phyloP scores from a whole-genome alignment of 2,329 filamentous ascomycete genomes.

The Myriosclerotinia curreyana region DNA sequence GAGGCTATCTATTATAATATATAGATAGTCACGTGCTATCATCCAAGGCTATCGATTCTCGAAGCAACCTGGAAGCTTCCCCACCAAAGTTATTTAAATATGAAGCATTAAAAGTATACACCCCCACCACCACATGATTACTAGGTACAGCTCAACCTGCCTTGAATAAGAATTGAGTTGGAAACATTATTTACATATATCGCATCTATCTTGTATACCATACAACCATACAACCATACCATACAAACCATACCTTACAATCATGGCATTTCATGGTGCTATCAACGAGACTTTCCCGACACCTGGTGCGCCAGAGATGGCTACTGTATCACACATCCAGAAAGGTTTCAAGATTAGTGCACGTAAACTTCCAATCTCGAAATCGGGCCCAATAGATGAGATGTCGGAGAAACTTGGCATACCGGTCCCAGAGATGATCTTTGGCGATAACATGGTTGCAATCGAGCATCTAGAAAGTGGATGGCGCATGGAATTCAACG shows the following conservation, averaged over 20 bases:
- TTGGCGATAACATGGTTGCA: conserved; percentile 85
- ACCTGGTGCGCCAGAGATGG: conserved; percentile 48
- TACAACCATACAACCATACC: not conserved
- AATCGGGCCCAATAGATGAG: conserved; percentile 82
- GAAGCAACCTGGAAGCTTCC: not conserved
- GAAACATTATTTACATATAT: not conserved
- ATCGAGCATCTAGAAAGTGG: conserved; percentile 70
- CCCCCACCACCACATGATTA: too few relatives aligned
- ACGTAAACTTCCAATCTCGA: conserved; percentile 92
- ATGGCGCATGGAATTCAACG: conserved; percentile 79
- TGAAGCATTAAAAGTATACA: too few relatives aligned
- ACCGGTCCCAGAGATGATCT: conserved; percentile 97
- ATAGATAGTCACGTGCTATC: too few relatives aligned
- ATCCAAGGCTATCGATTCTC: not conserved
- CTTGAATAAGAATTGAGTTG: not conserved
- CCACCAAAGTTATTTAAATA: not conserved
- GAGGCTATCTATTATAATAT: too few relatives aligned
- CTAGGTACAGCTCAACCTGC: too few relatives aligned
- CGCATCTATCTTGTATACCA: not conserved
- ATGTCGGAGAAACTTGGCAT: conserved; percentile 79
- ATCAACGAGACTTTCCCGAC: conserved; percentile 55
- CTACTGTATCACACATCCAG: conserved; percentile 57
- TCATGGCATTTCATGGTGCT: conserved; percentile 38
- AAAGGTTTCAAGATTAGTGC: conserved; percentile 72
- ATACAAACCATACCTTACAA: not conserved